A percentile compares a stretch with the other conserved stretches of the same genome.
Evolutionary conservation across 2,329 filamentous ascomycete genomes (phyloP).

Genomic region (Cyanodermella asteris): DNA sequence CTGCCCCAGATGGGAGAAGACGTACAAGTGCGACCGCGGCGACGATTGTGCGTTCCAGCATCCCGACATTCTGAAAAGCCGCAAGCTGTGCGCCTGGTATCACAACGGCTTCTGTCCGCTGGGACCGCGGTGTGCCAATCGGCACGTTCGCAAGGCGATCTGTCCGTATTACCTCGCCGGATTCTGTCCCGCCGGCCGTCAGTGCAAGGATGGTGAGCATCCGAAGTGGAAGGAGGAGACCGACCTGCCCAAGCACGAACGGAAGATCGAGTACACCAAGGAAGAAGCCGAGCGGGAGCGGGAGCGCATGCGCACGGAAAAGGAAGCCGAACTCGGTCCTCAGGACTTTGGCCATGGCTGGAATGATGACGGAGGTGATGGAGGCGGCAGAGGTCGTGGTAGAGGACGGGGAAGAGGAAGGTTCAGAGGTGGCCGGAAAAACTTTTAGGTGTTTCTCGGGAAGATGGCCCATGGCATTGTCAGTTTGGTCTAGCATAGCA

Average conservation of each 20-base stretch:
- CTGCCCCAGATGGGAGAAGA: slow-evolving; percentile 97
- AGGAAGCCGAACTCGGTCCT: too few relatives aligned
- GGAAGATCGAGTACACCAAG: slow-evolving; percentile 46
- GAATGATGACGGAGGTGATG: too few relatives aligned
- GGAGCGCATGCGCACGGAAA: slow-evolving; percentile 34
- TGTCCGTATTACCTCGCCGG: slow-evolving; percentile 79
- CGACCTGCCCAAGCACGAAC: slow-evolving; percentile 39
- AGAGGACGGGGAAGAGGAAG: too few relatives aligned
- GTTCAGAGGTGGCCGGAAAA: too few relatives aligned
- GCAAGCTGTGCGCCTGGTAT: slow-evolving; percentile 73
- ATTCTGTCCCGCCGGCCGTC: slow-evolving; percentile 69
- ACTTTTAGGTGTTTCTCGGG: too few relatives aligned
- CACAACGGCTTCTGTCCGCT: slow-evolving; percentile 87
- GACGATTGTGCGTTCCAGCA: slow-evolving; percentile 91
- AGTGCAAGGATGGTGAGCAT: slow-evolving; percentile 63
- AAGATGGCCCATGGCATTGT: too few relatives aligned
- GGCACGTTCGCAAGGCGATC: slow-evolving; percentile 59
- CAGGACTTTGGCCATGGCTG: too few relatives aligned
- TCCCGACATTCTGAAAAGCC: slow-evolving; percentile 59
- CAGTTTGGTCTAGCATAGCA: too few relatives aligned
- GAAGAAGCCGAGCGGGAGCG: slow-evolving; percentile 43
- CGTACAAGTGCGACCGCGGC: slow-evolving; percentile 87
- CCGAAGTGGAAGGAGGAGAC: slow-evolving; percentile 52
- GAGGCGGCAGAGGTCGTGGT: too few relatives aligned
- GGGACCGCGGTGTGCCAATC: slow-evolving; percentile 67